Evolutionary conservation across 1,139 yeast genomes (phyloP), one percentile per base, ranked within the genome.

Genomic region (Yamadazyma buinensis): DNA sequence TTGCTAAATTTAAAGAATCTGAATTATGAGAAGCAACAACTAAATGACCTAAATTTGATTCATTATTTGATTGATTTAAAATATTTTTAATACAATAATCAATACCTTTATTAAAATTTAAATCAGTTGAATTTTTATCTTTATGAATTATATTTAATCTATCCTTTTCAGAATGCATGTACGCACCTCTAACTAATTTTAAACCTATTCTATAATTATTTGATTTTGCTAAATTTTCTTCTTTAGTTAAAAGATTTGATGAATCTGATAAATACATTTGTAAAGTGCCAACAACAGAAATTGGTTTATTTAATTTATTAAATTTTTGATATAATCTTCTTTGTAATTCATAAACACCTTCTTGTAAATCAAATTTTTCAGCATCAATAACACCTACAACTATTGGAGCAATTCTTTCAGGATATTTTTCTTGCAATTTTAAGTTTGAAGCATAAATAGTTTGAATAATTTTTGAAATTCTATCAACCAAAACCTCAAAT

Each of bases 141-240:
- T 70, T 67, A 62, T 83, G 94, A 43, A 92, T 85, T 24, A 86
- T 80, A 11, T 59, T 47, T 35, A 57, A 46, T 52, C 97, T 73
- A 45, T 83, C 69, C 28, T 83, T 75, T 63, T 92, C 97, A 3
- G 95, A 79, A 57, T 90, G 97, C 43, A 90, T 78, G 64, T 92
- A 92, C 7, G 98, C 98, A 44, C 98, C 98, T 58, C 98, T 79
- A n/a, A 92, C 98, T 37, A 92, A 72, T 60, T 92, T 92, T 65
- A 88, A 70, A 15, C 96, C 97, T 42, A 88, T 64, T 53, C 84
- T 75, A 60, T 88, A 90, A 39, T 72, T 68, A 41, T 74, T 72
- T 39, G 72, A 59, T 40, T 61, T 51, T 11, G 97, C 96, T 41
- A 80, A 66, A 42, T 68, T 63, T 46, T 79, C 76, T 55, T 90